A percentile compares a stretch with the other conserved stretches of the same genome.
Conservation (phyloP, 768 basidiomycete species). For the Cyclocybe aegerita region DNA sequence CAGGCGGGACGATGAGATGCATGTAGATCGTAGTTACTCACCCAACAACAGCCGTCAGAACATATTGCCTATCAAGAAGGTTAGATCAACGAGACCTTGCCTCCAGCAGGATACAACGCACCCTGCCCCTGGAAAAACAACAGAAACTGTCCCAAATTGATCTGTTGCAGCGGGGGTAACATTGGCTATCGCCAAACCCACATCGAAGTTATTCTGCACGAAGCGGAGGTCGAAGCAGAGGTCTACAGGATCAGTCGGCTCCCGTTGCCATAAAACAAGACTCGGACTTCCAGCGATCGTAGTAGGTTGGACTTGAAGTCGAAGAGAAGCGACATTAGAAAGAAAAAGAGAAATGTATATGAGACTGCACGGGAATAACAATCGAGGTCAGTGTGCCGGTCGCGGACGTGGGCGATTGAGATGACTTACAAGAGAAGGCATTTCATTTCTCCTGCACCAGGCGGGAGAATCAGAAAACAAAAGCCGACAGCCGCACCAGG, state of each 20-base stretch:
- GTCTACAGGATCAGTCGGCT: not conserved
- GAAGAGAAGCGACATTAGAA: constrained; percentile 6
- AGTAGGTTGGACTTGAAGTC: constrained; percentile 9
- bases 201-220: constrained; percentile 9
- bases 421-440: constrained; percentile 10
- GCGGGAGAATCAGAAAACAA: constrained; percentile 12
- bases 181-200: constrained; percentile 15
- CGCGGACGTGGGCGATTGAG: not conserved
- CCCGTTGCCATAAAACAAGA: constrained; percentile 12
- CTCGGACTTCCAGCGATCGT: constrained; percentile 8
- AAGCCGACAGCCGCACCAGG: constrained; percentile 19
- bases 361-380: not conserved
- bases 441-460: constrained; percentile 20
- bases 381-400: no score
- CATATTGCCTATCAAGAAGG: constrained; percentile 9
- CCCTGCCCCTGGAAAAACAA: constrained; percentile 16
- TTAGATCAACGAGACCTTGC: not conserved
- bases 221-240: constrained; percentile 15
- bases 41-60: constrained; percentile 17
- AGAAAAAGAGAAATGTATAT: constrained; percentile 6
- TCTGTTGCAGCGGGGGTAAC: constrained; percentile 1
- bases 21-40: constrained; percentile 1
- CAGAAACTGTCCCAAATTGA: constrained; percentile 7
- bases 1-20: not conserved
- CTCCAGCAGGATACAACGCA: constrained; percentile 2